Evolutionary conservation across 2,329 filamentous ascomycete genomes (phyloP).

Genomic region (Alternaria gaisen): DNA sequence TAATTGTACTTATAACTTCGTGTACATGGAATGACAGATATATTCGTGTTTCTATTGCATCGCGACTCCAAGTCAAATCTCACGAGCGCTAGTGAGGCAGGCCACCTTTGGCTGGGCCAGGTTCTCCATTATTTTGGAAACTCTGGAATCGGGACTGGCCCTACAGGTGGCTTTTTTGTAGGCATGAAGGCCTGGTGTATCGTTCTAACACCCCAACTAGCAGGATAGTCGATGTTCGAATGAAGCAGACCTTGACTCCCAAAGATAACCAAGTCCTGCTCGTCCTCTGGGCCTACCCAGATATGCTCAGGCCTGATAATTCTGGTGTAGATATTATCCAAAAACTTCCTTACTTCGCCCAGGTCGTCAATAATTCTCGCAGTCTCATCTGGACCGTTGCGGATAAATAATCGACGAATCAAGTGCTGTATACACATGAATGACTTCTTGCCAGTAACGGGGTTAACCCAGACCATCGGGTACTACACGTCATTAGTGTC

Average conservation of each 20-base stretch:
- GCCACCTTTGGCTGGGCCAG: too few species aligned
- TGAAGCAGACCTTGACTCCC: background rate
- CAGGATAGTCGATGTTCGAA: background rate
- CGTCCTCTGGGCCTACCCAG: background rate
- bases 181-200: slow-evolving; percentile 1
- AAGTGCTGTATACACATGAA: background rate
- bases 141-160: slow-evolving; percentile 3
- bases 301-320: slow-evolving; percentile 1
- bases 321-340: background rate
- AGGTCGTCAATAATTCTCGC: background rate
- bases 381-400: background rate
- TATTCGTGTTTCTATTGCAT: too few species aligned
- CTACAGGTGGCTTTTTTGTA: background rate
- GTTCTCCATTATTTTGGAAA: background rate
- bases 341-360: background rate
- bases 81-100: accelerated
- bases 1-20: accelerated
- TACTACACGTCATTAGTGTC: background rate
- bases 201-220: background rate
- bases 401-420: background rate
- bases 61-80: too few species aligned
- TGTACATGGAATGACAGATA: too few species aligned
- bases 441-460: background rate
- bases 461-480: slow-evolving; percentile 4
- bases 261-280: background rate